Base-by-base conservation (phyloP, 75 land plant species). In the Larix kaempferi region DNA sequence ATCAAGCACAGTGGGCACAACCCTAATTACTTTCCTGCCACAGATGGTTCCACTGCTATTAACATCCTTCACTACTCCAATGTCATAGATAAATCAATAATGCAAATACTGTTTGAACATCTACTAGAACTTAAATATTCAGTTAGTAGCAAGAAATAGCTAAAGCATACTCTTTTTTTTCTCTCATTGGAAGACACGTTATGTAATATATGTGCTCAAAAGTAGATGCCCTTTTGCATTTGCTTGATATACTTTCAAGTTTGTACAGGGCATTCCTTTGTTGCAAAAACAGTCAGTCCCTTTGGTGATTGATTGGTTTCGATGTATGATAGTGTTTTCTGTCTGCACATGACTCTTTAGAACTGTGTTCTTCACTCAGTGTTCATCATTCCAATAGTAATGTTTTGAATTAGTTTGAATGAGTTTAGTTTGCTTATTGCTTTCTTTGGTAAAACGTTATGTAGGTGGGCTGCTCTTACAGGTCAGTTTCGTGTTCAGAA, bases 391-490 rank as follows among this genome's bases (percentile, higher is more conserved):
- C 11, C 21, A 35, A 33, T 69, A 41, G 22, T 69, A 44, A 41
- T 19, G 22, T 41, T 69, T 2, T 37, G 15, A 39, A 33, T 69
- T 69, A 41, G 10, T 41, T 69, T 69, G 52, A 65, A 33, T 6
- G 72, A 69, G 52, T 41, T 69, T 19, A 69, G 22, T 69, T n/a
- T 69, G 3, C 72, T 69, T 69, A 69, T 69, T 41, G 29, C 29
- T 65, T 41, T 69, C n/a, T 37, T 39, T 35, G 13, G 41, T 69
- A 39, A 69, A 37, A 37, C 41, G 52, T 39, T 69, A n/a, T 3
- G 72, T 69, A 69, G 72, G 72, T 69, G 72, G 72, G 52, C 52
- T 69, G 13, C 72, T 41, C 52, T 69, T 69, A 69, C 72, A 69
- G 52, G 72, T 69, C 52, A 69, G n/a, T 69, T 69, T 69, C 72